Base-by-base conservation (phyloP, 1,284 basidiomycete genomes). In the Cutaneotrichosporon cavernicola region DNA sequence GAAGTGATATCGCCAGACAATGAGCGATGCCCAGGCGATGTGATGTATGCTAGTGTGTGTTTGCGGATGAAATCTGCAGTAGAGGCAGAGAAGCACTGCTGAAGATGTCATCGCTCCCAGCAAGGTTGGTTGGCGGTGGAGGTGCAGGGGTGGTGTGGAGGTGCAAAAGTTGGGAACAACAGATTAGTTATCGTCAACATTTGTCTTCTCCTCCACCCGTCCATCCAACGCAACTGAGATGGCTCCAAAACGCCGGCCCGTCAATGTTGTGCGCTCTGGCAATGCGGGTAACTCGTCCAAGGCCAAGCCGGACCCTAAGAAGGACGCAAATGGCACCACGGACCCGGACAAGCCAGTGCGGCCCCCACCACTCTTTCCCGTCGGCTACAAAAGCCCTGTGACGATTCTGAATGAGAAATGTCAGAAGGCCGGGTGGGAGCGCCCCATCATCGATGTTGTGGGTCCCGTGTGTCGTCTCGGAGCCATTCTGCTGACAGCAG, bases 391-490 rank as follows among this genome's bases (percentile, higher is more conserved):
- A 80, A 88, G 85, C 62, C 92, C 92, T 3, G 74, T 91, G 51
- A 88, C 84, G 70, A 75, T 92, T 18, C 83, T 94, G 30, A 84
- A 90, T 63, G 91, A 93, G 82, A 87, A 91, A 76, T 93, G 91
- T 72, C 90, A 91, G 73, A 92, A 92, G 78, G 84, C 86, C 64
- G 90, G 89, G 1, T 95, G 91, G 91, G 90, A 92, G 65, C 88
- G 89, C 66, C 87, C 91, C 1, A 75, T 81, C 10, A 84, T 93
- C 22, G 88, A 91, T 64, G 86, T 89, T 38, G 90, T 91, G 75
- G 77, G 84, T 69, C 14, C 18, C 36, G 14, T 4, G 31, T 22
- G 9, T n/a, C 49, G 16, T 26, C 8, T 9, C 16, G 34, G 8
- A 32, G n/a, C 16, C 14, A 9, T 6, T 16, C 31, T 13, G 40